Conservation (phyloP, 176 grass and related monocot genomes). For the Echinochloa phyllopogon region DNA sequence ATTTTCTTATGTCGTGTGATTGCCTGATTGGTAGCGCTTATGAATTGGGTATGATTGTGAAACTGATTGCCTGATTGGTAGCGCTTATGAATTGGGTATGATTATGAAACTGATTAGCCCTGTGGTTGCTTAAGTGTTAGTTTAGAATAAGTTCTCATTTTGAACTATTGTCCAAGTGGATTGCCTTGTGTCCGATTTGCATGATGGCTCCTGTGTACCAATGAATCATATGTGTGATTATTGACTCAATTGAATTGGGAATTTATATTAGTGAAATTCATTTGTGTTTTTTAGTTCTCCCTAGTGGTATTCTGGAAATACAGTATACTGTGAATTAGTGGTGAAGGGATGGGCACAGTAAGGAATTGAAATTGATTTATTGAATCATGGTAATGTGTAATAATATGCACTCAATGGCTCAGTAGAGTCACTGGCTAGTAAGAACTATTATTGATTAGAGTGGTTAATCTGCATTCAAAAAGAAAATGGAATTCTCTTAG, state of each 20-base stretch:
- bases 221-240: neutral
- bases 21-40: neutral
- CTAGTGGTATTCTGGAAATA: neutral
- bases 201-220: neutral
- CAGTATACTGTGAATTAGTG: neutral
- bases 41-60: neutral
- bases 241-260: neutral
- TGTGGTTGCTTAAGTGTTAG: neutral
- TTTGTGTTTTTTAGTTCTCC: neutral
- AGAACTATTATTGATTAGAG: neutral
- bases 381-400: conserved; percentile 1
- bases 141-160: neutral
- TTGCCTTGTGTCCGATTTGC: neutral
- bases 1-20: neutral
- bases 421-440: neutral
- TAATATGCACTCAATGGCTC: neutral
- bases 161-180: neutral
- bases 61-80: neutral
- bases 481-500: neutral
- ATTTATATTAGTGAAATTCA: neutral
- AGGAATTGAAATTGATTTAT: conserved; percentile 6
- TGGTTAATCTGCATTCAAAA: neutral
- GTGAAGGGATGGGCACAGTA: neutral
- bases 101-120: neutral
- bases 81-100: neutral